Base-by-base conservation (phyloP, 106 monocot genomes). In the Phalaenopsis equestris region DNA sequence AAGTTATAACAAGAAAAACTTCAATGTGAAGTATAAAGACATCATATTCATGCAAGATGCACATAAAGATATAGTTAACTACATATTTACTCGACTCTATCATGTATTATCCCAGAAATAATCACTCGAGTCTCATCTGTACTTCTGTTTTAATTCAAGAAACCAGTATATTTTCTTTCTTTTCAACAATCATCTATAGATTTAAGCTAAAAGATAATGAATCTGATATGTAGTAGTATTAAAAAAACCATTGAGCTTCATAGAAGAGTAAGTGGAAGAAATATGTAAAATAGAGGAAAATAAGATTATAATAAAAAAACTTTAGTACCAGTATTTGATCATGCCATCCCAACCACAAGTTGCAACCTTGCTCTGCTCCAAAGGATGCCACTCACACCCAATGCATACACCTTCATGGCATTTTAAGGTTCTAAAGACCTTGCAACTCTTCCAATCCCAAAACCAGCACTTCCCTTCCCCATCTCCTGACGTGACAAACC, bases 391-490 rank as follows among this genome's bases (percentile, higher is more conserved):
- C 84, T 88, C 92, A 64, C 86, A 86, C 19, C 98, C 98, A 81
- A 98, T 98, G 82, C 98, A 98, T 10, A 98, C 98, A 6, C 89
- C 89, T 1, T 94, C 86, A 81, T 98, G 98, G 61, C 98, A 98
- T 57, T 88, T 91, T 78, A 98, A 79, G 4, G 94, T 98, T 78
- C 89, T 92, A 75, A 94, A 92, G 16, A 94, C 92, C 76, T 94
- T 98, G 74, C 98, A 94, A 57, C 92, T 98, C 80, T 98, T 98
- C 98, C 98, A 98, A 77, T 98, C 98, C 98, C 98, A 98, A 61
- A 98, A 98, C 98, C 98, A 98, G 80, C 92, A 90, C 84, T 89
- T 94, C 1, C 98, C 98, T 70, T 98, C 98, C 4, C 98, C 98
- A 84, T 98, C 98, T 0, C 98, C 98, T 4, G 98, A 98, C 86